Evolutionary conservation across 208 protist species (phyloP).

Genomic region (Blastocrithidia nonstop): DNA sequence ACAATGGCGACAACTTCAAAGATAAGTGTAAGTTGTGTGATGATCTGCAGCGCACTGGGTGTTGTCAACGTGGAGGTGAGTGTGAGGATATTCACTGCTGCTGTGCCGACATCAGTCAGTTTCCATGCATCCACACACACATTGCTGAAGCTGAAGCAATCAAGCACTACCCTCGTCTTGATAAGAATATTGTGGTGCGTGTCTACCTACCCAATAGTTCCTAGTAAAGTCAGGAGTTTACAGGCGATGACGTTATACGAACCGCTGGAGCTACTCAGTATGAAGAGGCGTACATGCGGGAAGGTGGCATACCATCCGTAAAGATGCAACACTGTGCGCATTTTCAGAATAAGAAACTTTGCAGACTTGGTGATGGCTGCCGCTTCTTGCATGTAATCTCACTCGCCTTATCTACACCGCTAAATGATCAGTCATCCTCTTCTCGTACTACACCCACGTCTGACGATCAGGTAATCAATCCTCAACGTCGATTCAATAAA

Average conservation of each 20-base stretch:
- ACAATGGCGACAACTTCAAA: slow-evolving; percentile 76
- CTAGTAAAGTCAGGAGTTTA: slow-evolving; percentile 18
- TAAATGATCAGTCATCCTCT: too few relatives aligned
- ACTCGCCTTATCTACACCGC: slow-evolving; percentile 12
- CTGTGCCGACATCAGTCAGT: slow-evolving; percentile 69
- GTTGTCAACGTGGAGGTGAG: slow-evolving; percentile 9
- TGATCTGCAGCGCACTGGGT: slow-evolving; percentile 3
- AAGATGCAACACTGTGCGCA: slow-evolving; percentile 83
- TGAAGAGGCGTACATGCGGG: slow-evolving; percentile 24
- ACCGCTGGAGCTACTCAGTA: slow-evolving; percentile 56
- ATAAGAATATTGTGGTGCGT: slow-evolving; percentile 29
- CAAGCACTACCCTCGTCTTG: slow-evolving; percentile 20
- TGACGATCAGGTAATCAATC: too few relatives aligned
- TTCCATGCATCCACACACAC: slow-evolving; percentile 15
- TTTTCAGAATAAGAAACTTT: slow-evolving; percentile 70
- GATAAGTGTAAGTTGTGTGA: slow-evolving; percentile 54
- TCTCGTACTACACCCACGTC: too few relatives aligned
- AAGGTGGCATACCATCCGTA: slow-evolving; percentile 29
- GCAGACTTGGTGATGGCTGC: slow-evolving; percentile 55
- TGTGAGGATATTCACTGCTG: slow-evolving; percentile 50
- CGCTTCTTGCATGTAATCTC: slow-evolving; percentile 71
- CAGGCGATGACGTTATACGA: slow-evolving; percentile 43
- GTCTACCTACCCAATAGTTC: slow-evolving; percentile 64
- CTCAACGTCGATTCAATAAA: too few relatives aligned
- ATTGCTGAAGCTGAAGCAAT: too few relatives aligned